phyloP scores from a whole-genome alignment of 164 flowering plant species.

The Vitis amurensis region DNA sequence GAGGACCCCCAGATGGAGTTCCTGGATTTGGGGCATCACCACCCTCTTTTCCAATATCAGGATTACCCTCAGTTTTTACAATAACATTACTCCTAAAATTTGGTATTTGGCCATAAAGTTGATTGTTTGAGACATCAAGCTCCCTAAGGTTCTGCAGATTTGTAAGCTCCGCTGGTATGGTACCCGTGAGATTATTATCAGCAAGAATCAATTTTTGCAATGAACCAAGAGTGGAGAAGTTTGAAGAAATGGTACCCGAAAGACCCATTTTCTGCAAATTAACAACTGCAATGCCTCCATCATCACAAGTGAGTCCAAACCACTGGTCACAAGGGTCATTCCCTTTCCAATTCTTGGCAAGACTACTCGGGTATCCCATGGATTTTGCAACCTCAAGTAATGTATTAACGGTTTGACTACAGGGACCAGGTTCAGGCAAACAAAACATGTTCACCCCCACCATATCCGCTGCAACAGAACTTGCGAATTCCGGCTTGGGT shows the following conservation, averaged over 20 bases:
- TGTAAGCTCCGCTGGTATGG: conserved; percentile 67
- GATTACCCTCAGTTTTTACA: conserved; percentile 46
- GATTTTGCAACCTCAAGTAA: conserved; percentile 37
- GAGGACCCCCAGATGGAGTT: conserved; percentile 12
- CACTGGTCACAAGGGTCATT: conserved; percentile 76
- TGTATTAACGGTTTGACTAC: conserved; percentile 41
- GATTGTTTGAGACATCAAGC: conserved; percentile 72
- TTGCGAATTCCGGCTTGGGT: conserved; percentile 36
- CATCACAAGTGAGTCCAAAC: conserved; percentile 53
- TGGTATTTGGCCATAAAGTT: conserved; percentile 63
- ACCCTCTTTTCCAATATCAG: conserved; percentile 48
- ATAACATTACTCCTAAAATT: conserved; percentile 37
- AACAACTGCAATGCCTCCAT: conserved; percentile 41
- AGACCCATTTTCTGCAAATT: conserved; percentile 57
- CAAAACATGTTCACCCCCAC: conserved; percentile 47
- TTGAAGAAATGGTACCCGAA: conserved; percentile 68
- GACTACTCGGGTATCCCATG: conserved; percentile 52
- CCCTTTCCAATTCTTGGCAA: conserved; percentile 74
- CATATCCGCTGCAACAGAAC: conserved; percentile 36
- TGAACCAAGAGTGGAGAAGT: conserved; percentile 35
- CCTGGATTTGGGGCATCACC: conserved; percentile 25
- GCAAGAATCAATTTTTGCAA: conserved; percentile 55
- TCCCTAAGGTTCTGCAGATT: conserved; percentile 35
- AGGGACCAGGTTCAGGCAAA: conserved; percentile 38
- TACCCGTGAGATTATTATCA: conserved; percentile 59